Percentiles rank a stretch among this genome's conserved stretches.
Evolutionary conservation across 2,329 filamentous ascomycete genomes (phyloP).

Genomic region (Apiospora aurea): DNA sequence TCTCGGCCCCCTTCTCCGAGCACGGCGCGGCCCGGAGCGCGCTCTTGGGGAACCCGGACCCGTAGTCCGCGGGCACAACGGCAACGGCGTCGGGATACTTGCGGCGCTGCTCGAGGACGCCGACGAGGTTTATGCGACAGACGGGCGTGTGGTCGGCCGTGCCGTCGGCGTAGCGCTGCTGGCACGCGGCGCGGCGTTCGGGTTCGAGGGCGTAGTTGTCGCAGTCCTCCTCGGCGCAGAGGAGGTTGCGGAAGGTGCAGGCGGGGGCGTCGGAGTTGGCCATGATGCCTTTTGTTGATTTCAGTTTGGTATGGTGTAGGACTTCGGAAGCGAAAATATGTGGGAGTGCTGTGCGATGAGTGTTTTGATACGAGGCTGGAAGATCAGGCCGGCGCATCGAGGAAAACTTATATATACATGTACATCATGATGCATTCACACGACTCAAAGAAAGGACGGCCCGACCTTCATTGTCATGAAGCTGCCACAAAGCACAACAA

Average conservation of each 20-base stretch:
- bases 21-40: background rate
- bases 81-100: background rate
- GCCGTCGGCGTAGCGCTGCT: background rate
- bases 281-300: background rate
- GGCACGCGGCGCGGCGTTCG: background rate
- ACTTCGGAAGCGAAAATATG: background rate
- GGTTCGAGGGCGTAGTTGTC: background rate
- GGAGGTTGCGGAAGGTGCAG: constrained; percentile 5
- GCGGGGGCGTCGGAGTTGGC: background rate
- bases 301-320: background rate
- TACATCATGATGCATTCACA: background rate
- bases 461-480: background rate
- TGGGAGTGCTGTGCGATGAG: background rate
- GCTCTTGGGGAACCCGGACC: background rate
- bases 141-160: background rate
- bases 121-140: background rate
- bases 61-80: background rate
- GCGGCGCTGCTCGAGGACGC: background rate
- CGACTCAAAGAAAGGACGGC: background rate
- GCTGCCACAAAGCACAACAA: background rate
- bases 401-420: background rate
- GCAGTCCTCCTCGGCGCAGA: background rate
- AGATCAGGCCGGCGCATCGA: background rate
- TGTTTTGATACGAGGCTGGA: background rate
- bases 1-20: background rate